Base-by-base conservation (phyloP, 2,329 filamentous ascomycete genomes). In the Apiospora sp. region DNA sequence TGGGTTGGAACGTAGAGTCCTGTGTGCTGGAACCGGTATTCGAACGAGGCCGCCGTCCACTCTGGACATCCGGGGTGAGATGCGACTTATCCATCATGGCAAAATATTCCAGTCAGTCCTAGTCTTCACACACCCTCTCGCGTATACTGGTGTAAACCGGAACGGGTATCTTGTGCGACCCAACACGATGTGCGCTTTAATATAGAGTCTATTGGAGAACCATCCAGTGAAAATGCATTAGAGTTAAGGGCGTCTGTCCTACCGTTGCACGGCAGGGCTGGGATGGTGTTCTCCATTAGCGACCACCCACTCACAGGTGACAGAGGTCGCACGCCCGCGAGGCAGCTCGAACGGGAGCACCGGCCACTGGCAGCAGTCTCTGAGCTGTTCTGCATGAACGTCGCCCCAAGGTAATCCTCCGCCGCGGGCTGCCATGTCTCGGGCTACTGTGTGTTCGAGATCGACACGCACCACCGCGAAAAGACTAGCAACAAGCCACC, bases 31-130 rank as follows among this genome's bases (percentile, higher is more conserved):
- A 37, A 27, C 58, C 34, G 22, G 24, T 71, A 46, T n/a, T 41
- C 58, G 22, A 71, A 72, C 58, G 61, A 54, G 27, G 58, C 61
- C 43, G 48, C 30, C 43, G 48, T 22, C 48, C 43, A 48, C 61
- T 10, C 16, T 30, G 37, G 16, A 27, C 64, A 43, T 72, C 58
- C 30, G 77, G 75, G 41, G 46, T 64, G 72, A 78, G 73, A 67
- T 79, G 79, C 74, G 72, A 73, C n/a, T 46, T 71, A n/a, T 76
- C 73, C 77, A 51, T 58, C 77, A 51, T 58, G 41, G 41, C 41
- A 14, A 68, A 46, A 30, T 30, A 30, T 2, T 30, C 27, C 27
- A 30, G 27, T 30, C 1, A 19, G 27, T 48, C 14, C n/a, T 3
- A 4, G 16, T n/a, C 58, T 64, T 64, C 19, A 61, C 54, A 61